A percentile compares a stretch with the other conserved stretches of the same genome.
phyloP scores from a whole-genome alignment of 1,139 yeast species.

The Blastobotrys petasosporus region DNA sequence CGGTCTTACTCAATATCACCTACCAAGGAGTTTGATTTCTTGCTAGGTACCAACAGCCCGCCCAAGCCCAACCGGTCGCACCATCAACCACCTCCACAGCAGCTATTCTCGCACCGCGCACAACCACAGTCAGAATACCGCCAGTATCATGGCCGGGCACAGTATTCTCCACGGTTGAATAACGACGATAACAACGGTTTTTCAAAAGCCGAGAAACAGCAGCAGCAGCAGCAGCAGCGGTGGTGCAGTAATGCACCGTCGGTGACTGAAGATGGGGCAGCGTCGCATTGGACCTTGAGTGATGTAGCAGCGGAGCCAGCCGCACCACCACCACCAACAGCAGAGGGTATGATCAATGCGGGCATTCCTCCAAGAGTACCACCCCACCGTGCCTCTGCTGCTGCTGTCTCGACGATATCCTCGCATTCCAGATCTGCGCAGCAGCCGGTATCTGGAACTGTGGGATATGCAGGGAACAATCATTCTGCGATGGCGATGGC shows the following conservation, averaged over 20 bases:
- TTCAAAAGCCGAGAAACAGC: neutral
- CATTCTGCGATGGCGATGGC: neutral
- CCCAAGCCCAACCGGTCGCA: slow-evolving; percentile 14
- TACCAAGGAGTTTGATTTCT: slow-evolving; percentile 13
- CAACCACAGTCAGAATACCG: neutral
- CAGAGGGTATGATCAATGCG: slow-evolving; percentile 17
- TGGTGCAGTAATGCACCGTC: slow-evolving; percentile 1
- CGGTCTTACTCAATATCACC: slow-evolving; percentile 4
- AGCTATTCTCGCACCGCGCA: neutral
- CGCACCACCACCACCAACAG: slow-evolving; percentile 1
- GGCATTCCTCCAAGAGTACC: slow-evolving; percentile 31
- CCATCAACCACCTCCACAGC: slow-evolving; percentile 8
- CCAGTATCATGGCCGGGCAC: neutral
- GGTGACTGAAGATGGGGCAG: neutral
- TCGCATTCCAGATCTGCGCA: neutral
- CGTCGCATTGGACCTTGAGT: neutral
- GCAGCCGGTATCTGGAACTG: too few species aligned
- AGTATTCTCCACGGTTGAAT: neutral
- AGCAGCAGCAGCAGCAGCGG: slow-evolving; percentile 5
- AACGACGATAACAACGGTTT: neutral
- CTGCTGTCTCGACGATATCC: slow-evolving; percentile 12
- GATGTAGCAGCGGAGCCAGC: neutral
- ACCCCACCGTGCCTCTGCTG: slow-evolving; percentile 22
- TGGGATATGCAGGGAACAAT: neutral
- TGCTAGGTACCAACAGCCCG: slow-evolving; percentile 5